Conservation (phyloP, 2,329 filamentous ascomycete species). For the Conoideocrella luteorostrata region DNA sequence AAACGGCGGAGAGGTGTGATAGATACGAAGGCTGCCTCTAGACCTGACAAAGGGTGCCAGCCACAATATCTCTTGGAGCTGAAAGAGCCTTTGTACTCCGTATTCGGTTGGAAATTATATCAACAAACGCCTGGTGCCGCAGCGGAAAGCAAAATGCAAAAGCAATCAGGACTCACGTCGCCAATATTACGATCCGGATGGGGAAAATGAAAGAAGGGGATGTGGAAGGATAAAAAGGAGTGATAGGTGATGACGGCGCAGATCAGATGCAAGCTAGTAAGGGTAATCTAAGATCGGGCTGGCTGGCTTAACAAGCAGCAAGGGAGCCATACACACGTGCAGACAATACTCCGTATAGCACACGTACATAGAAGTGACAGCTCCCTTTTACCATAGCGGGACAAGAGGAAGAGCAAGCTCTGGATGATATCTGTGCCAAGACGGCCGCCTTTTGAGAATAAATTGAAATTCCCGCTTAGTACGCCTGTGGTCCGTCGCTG, state of each 20-base stretch:
- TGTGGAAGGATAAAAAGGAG: neutral
- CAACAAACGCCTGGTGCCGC: neutral
- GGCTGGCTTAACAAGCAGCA: neutral
- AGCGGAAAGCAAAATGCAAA: neutral
- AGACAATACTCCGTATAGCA: too few species aligned
- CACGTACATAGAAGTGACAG: neutral
- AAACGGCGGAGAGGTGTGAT: neutral
- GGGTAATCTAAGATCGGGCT: neutral
- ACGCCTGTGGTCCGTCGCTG: neutral
- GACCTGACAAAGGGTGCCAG: constrained; percentile 4
- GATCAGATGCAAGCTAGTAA: neutral
- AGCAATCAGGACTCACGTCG: neutral
- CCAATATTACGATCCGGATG: neutral
- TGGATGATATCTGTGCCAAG: neutral
- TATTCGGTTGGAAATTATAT: neutral
- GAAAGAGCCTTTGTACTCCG: neutral
- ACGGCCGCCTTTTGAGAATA: neutral
- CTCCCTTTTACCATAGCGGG: neutral
- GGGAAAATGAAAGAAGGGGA: neutral
- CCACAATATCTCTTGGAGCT: neutral
- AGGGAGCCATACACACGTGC: neutral
- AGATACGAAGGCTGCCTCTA: neutral
- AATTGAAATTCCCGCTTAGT: neutral
- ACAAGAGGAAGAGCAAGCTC: neutral
- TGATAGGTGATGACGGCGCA: neutral